Evolutionary conservation across 371 early-diverging fungal genomes (phyloP), one percentile per base, ranked within the genome.

Genomic region (Zopfochytrium polystomum): DNA sequence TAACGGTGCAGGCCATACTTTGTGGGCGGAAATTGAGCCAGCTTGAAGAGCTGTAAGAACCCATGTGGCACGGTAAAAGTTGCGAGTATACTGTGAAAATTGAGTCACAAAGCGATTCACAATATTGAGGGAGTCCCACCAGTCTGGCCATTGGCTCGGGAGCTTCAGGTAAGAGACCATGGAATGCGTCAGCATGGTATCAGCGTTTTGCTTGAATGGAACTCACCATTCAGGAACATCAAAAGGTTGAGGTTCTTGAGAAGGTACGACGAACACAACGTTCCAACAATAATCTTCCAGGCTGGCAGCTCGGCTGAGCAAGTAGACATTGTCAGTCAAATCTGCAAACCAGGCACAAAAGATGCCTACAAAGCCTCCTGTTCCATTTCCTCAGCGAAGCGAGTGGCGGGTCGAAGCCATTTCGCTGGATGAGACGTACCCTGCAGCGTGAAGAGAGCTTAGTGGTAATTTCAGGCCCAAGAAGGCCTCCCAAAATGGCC

Each of bases 1-100:
- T 25, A 93, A 60, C 65, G 79, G 78, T 48, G 78, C 77, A 0
- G 94, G 93, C 25, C 81, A 79, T 26, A 95, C 75, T 32, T 79
- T 69, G 88, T 92, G 90, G 9, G 93, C 93, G 1, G 95, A 93
- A 67, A 92, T 87, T 70, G 95, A 96, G 0, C 96, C 98, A 2
- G 96, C 98, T 67, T 97, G 96, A 27, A 95, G 71, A 1, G 92
- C 91, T 5, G 91, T 91, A 61, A 92, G 65, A 38, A 96, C 79
- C 90, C 92, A 94, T 0, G 94, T 87, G 1, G 93, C 93, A 23
- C 98, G 85, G 66, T 90, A 96, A 73, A 88, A 97, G 70, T 86
- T 90, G 7, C 88, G 84, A 44, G 87, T 91, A 80, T 97, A 97
- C 82, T 93, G 80, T 53, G 32, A 55, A 42, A 35, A 44, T 26